Evolutionary conservation across 164 flowering plant genomes (phyloP), one percentile per base, ranked within the genome.

Genomic region (Stephania japonica): DNA sequence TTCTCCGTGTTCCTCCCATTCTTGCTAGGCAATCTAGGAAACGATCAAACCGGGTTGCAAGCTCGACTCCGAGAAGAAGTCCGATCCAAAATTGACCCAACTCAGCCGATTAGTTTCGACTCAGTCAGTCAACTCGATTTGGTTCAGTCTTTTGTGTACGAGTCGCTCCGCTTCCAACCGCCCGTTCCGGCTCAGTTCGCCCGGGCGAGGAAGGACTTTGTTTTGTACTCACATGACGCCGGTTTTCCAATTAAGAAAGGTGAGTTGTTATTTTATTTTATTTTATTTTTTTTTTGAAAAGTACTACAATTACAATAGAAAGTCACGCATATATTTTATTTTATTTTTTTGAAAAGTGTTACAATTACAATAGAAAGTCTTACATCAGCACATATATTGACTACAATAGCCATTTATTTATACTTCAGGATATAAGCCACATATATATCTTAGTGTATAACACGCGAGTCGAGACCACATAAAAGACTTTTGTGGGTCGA

Each of bases 161-260:
- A 93, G 73, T 79, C 85, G 0, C 88, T 94, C 62, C 85, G 98
- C 23, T 72, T 86, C 56, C 79, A 78, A 78, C 98, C 98, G 7
- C 97, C 96, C 6, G 98, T 90, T 18, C 86, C 87, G 6, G 62
- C 72, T 4, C 97, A 92, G 71, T 94, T 43, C 68, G 98, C 78
- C 0, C 81, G 97, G 26, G 98, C 98, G 0, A 79, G 97, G 75
- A 88, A 85, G 69, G 94, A 94, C 42, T 92, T 92, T 72, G 74
- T 71, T 18, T 82, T 92, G 65, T 79, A 77, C 42, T 87, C 94
- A 5, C 84, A 92, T 56, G 91, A 89, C 68, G 79, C 91, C 26
- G 77, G 76, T 0, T 92, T 14, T 50, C 85, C 85, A 25, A 70
- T 91, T 38, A 86, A 86, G 82, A 87, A 91, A 67, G 98, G 98